These are phyloP conservation scores for Remersonia thermophila DNA, from an alignment of 2,329 filamentous ascomycete genomes.

Conservation along the genomic window DNA sequence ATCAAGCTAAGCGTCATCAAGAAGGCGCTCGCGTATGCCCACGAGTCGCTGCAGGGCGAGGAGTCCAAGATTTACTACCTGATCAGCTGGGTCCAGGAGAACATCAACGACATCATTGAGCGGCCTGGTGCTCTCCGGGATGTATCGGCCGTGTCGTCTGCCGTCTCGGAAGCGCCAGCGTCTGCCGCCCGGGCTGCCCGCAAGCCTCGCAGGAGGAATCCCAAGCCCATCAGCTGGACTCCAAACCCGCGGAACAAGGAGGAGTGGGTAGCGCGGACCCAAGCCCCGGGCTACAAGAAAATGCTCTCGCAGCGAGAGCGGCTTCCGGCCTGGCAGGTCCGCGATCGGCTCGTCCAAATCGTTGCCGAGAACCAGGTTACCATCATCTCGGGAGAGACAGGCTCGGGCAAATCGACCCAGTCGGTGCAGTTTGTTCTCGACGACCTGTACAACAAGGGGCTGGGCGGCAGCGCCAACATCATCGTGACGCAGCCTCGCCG, in stretches of 20 bases:
- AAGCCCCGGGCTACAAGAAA: conserved; percentile 50
- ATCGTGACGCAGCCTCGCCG: conserved; percentile 90
- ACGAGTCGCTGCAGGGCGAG: conserved; percentile 61
- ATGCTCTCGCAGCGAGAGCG: conserved; percentile 63
- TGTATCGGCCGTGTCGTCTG: conserved; percentile 66
- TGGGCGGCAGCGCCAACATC: conserved; percentile 74
- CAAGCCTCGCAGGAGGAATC: conserved; percentile 30
- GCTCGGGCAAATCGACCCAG: conserved; percentile 93
- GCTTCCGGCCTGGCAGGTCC: conserved; percentile 79
- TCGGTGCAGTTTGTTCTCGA: conserved; percentile 93
- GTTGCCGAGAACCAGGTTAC: conserved; percentile 74
- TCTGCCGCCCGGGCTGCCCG: conserved; percentile 14
- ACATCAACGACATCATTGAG: conserved; percentile 70
- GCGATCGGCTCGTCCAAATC: conserved; percentile 61
- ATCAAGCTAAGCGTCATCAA: conserved; percentile 83
- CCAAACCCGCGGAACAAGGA: conserved; percentile 47
- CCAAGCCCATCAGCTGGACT: conserved; percentile 52
- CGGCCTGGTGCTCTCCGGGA: conserved; percentile 74
- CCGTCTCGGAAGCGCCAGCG: conserved; percentile 41
- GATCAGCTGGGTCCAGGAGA: conserved; percentile 81
- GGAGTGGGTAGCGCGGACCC: conserved; percentile 59
- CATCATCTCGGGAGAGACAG: conserved; percentile 94
- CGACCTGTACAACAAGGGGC: conserved; percentile 64
- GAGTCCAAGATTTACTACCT: conserved; percentile 83
- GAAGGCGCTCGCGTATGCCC: conserved; percentile 59